Evolutionary conservation across 371 early-diverging fungal genomes (phyloP), one percentile per base, ranked within the genome.

Genomic region (Circinella minor): DNA sequence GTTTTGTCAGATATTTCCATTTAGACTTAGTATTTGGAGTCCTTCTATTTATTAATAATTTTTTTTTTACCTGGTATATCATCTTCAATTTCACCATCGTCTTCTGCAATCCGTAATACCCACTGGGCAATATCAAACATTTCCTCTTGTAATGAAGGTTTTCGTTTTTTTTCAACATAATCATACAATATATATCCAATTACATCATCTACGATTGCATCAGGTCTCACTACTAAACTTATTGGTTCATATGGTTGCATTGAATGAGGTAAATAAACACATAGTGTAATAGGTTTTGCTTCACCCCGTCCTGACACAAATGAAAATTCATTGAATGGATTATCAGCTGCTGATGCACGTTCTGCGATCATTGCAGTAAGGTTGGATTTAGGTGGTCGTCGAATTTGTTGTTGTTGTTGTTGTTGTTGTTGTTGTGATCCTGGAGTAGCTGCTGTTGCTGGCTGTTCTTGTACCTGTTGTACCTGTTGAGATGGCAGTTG

Each of bases 51-150:
- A 27, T 27, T 27, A 27, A 27, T 43, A 10, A 4, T 47, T 10
- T 49, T 15, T 36, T 34, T 65, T 57, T 70, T 85, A 94, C 94
- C 96, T 51, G 98, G 98, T 72, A 98, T 90, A 79, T 97, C 98
- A 48, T 97, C 97, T 73, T 98, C 99, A 63, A 98, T 92, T 48
- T 89, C 90, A 17, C 98, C 98, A 84, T 96, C 96, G 65, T 96
- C 97, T 74, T 96, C 98, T 3, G 93, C 96, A 69, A 98, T 96
- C 60, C 95, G 82, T 80, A 98, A 77, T 15, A 88, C 91, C 98
- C 98, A 98, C 63, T 86, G 80, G 1, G 86, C 87, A 13, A 93
- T 86, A 63, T 92, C 89, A 43, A 85, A 88, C 34, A 83, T 73
- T 4, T 89, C 82, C 4, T 81, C 86, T 4, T 91, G 89, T 14